Evolutionary conservation across 2,329 filamentous ascomycete species (phyloP).

Genomic region (Pseudocercospora fijiensis): DNA sequence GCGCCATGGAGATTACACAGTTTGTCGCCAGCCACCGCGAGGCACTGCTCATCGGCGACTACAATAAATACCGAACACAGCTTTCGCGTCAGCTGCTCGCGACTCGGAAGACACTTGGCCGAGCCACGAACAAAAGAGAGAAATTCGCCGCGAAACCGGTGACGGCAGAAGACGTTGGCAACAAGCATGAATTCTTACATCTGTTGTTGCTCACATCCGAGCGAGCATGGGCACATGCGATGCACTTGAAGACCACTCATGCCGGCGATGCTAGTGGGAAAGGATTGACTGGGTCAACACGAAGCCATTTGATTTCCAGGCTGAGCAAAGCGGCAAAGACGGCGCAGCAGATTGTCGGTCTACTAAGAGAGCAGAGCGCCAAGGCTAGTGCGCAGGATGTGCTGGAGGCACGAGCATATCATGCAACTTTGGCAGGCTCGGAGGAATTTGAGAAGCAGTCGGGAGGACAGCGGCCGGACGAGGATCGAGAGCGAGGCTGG

Average conservation of each 20-base stretch:
- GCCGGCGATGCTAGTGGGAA: constrained; percentile 70
- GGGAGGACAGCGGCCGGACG: constrained; percentile 43
- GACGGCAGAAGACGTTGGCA: constrained; percentile 71
- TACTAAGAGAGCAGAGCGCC: constrained; percentile 64
- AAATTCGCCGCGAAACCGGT: constrained; percentile 77
- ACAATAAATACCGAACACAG: constrained; percentile 77
- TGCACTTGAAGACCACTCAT: constrained; percentile 86
- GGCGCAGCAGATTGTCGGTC: constrained; percentile 65
- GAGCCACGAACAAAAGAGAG: constrained; percentile 78
- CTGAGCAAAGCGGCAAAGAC: constrained; percentile 74
- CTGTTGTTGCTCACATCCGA: constrained; percentile 84
- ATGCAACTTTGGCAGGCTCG: constrained; percentile 71
- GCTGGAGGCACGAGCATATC: constrained; percentile 84
- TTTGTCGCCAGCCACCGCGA: constrained; percentile 78
- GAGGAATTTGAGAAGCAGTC: constrained; percentile 79
- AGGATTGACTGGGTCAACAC: constrained; percentile 73
- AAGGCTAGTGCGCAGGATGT: constrained; percentile 69
- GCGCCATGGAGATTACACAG: constrained; percentile 81
- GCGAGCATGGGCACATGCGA: constrained; percentile 90
- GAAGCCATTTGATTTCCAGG: constrained; percentile 85
- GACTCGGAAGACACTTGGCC: constrained; percentile 78
- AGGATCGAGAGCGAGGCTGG: constrained; percentile 60
- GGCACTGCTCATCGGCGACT: constrained; percentile 84
- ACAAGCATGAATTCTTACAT: constrained; percentile 74
- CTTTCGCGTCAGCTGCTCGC: constrained; percentile 79